Percentiles rank a stretch among this genome's conserved stretches.
phyloP scores from a whole-genome alignment of 345 rosid genomes.

The Dipteronia dyeriana region DNA sequence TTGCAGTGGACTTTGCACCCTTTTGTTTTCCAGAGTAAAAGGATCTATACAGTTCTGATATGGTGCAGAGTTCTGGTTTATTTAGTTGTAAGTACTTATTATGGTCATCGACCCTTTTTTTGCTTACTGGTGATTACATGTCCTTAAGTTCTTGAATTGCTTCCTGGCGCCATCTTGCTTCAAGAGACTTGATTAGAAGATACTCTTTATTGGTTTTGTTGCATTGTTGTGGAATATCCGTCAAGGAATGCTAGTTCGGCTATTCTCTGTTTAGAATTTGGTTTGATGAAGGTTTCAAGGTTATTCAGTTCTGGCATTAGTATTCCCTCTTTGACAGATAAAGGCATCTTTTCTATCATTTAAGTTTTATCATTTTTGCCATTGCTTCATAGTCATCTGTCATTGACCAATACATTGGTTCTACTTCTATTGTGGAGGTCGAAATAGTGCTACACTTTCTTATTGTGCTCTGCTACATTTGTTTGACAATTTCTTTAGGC shows the following conservation, averaged over 20 bases:
- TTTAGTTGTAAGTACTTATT: conserved; percentile 60
- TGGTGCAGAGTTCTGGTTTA: conserved; percentile 84
- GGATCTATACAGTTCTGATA: conserved; percentile 69
- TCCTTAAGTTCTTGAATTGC: background rate
- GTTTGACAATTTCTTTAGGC: conserved; percentile 15
- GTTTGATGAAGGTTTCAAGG: background rate
- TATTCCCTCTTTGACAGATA: background rate
- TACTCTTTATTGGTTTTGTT: background rate
- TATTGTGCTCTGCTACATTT: background rate
- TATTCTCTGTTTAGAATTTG: background rate
- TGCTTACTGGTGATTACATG: background rate
- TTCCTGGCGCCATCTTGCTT: background rate
- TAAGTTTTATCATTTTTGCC: background rate
- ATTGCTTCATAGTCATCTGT: background rate
- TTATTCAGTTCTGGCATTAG: background rate
- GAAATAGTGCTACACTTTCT: background rate
- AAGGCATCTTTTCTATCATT: background rate
- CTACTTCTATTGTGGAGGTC: background rate
- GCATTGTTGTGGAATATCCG: background rate
- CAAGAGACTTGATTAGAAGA: conserved; percentile 3
- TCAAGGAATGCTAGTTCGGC: background rate
- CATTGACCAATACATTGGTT: background rate
- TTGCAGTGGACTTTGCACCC: conserved; percentile 87
- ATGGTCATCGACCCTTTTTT: background rate
- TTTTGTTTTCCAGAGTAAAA: conserved; percentile 67